Evolutionary conservation across 495 filamentous ascomycete species (phyloP), one percentile per base, ranked within the genome.

Genomic region (Thozetella sp.): DNA sequence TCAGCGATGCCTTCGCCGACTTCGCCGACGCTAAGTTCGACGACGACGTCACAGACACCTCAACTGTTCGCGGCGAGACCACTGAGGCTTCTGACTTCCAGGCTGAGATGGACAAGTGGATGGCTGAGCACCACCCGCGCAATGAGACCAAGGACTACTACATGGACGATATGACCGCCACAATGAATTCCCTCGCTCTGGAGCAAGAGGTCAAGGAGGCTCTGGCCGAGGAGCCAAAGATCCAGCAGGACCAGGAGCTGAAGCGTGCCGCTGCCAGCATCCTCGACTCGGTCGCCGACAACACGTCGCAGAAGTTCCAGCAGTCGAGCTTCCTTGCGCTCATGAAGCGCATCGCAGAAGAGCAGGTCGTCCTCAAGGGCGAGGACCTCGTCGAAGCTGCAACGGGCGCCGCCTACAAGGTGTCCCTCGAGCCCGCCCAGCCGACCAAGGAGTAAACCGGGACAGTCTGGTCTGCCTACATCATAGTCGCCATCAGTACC

Each of bases 241-340:
- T 46, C 15, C 27, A n/a, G 23, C 25, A 64, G n/a, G 63, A 65
- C 51, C 57, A 69, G 23, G 72, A 78, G 20, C 63, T 81, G 1
- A 75, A 75, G 10, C 61, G 54, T 19, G 77, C 76, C 0, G 78
- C 78, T 22, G 64, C 67, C 37, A 63, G 71, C 22, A 76, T 81
- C 25, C 58, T 81, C 24, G 54, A 67, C 37, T 71, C 72, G 2
- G 70, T 81, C 9, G 55, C 68, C 9, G 66, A 65, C 52, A 74
- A 79, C 57, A 45, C 66, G 26, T 72, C 70, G 0, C 68, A 73
- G 10, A 81, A 80, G 57, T 80, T 81, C 57, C 74, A 69, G 53
- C 72, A 77, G 25, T 81, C 78, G 9, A 62, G 63, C 15, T 81
- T 81, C 51, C 43, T 81, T 0, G 59, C 69, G 37, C 62, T 81